These are phyloP conservation scores for Calonectria henricotiae DNA, from an alignment of 2,329 filamentous ascomycete species.

Conservation along the genomic window DNA sequence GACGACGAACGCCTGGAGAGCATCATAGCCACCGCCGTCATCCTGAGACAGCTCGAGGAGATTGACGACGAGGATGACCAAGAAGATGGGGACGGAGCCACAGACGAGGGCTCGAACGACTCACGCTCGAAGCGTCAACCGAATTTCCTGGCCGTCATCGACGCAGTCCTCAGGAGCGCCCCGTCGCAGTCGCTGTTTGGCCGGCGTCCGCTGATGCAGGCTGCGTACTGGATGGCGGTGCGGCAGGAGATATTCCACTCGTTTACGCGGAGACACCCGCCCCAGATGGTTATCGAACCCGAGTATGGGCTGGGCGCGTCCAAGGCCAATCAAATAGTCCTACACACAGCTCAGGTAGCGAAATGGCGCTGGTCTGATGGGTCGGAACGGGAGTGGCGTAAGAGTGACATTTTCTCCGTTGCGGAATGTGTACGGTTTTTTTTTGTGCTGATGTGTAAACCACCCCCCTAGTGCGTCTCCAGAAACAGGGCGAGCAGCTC, in stretches of 20 bases:
- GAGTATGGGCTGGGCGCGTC: constrained; percentile 58
- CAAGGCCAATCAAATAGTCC: constrained; percentile 60
- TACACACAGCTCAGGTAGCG: constrained; percentile 61
- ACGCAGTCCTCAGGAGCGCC: constrained; percentile 59
- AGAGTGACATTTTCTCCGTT: constrained; percentile 38
- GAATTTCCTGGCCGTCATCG: constrained; percentile 62
- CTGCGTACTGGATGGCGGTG: constrained; percentile 62
- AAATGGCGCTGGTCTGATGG: constrained; percentile 62
- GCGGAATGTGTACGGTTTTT: not conserved
- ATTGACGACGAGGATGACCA: constrained; percentile 60
- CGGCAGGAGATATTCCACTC: constrained; percentile 62
- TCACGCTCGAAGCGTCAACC: constrained; percentile 50
- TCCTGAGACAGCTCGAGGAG: constrained; percentile 61
- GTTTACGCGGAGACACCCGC: constrained; percentile 59
- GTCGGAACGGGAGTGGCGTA: constrained; percentile 59
- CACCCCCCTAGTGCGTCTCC: constrained; percentile 53
- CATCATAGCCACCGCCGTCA: constrained; percentile 61
- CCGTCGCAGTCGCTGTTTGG: constrained; percentile 59
- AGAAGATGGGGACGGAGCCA: constrained; percentile 1
- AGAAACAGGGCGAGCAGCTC: constrained; percentile 57
- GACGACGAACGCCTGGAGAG: constrained; percentile 61
- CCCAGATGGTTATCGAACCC: constrained; percentile 57
- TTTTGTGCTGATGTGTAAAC: not conserved
- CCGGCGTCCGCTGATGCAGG: constrained; percentile 58
- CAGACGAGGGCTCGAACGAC: not conserved